Percentiles rank a stretch among this genome's conserved stretches.
Conservation (phyloP, 495 filamentous ascomycete species). For the Penicillium manginii region DNA sequence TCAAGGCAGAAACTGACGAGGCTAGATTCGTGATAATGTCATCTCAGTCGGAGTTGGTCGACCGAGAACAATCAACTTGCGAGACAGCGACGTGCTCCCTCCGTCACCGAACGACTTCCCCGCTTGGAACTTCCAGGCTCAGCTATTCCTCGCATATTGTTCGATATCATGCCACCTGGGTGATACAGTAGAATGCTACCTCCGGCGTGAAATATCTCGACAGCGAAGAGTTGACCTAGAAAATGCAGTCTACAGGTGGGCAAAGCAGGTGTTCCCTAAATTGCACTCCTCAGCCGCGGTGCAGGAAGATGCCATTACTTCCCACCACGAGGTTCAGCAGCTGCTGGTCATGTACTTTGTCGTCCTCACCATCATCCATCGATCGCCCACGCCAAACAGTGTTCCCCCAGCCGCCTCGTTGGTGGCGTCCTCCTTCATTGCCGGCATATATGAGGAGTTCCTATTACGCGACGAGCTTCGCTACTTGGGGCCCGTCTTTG, state of each 20-base stretch:
- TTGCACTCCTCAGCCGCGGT: conserved; percentile 19
- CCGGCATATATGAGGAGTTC: conserved; percentile 37
- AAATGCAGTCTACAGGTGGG: conserved; percentile 35
- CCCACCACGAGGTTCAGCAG: conserved; percentile 29
- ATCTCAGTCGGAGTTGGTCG: conserved; percentile 36
- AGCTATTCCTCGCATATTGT: conserved; percentile 32
- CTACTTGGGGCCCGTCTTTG: conserved; percentile 33
- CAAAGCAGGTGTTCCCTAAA: conserved; percentile 34
- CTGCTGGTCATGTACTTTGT: conserved; percentile 35
- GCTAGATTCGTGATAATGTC: conserved; percentile 34
- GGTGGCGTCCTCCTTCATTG: conserved; percentile 34
- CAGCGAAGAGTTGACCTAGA: conserved; percentile 31
- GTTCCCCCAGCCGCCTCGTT: conserved; percentile 30
- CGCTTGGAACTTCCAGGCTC: conserved; percentile 27
- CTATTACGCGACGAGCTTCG: conserved; percentile 34
- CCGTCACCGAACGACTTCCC: conserved; percentile 35
- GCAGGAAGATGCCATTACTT: conserved; percentile 26
- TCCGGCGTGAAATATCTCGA: conserved; percentile 30
- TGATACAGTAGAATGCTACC: conserved; percentile 33
- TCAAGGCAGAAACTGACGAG: not conserved
- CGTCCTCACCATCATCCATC: conserved; percentile 30
- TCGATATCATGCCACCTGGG: conserved; percentile 31
- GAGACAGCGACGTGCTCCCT: conserved; percentile 35
- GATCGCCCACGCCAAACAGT: conserved; percentile 30
- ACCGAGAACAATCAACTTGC: conserved; percentile 33